phyloP scores from a whole-genome alignment of 2,329 filamentous ascomycete genomes.

The Curvularia sp. region DNA sequence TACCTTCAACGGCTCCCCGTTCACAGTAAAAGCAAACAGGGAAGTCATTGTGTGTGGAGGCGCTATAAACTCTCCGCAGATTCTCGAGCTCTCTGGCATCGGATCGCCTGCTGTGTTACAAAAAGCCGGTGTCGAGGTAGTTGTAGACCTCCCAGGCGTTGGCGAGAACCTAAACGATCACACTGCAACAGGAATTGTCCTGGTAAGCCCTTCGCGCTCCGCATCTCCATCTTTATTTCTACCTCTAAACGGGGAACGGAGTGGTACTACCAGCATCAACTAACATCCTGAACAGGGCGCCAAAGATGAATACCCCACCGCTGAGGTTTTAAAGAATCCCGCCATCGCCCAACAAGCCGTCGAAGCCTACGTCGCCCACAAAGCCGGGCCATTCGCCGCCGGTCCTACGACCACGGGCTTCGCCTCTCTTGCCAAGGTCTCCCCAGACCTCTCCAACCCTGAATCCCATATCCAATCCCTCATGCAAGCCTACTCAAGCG shows the following conservation, averaged over 20 bases:
- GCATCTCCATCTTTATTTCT: not conserved
- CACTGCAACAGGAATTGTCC: conserved; percentile 26
- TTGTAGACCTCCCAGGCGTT: conserved; percentile 41
- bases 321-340: conserved; percentile 32
- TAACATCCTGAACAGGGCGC: conserved; percentile 20
- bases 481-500: conserved; percentile 23
- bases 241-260: too few species aligned
- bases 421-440: conserved; percentile 28
- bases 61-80: conserved; percentile 38
- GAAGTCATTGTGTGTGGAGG: conserved; percentile 44
- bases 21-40: conserved; percentile 35
- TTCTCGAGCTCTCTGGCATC: conserved; percentile 45
- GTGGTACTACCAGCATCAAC: conserved; percentile 12
- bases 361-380: conserved; percentile 37
- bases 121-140: conserved; percentile 35
- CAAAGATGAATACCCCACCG: conserved; percentile 38
- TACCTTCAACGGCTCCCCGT: conserved; percentile 44
- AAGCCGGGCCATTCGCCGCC: conserved; percentile 38
- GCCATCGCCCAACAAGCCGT: conserved; percentile 37
- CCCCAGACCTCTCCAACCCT: conserved; percentile 28
- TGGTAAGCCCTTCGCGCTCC: conserved; percentile 12
- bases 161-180: conserved; percentile 51
- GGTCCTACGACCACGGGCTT: conserved; percentile 38
- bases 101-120: conserved; percentile 35
- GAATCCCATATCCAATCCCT: conserved; percentile 32